Conservation (phyloP, 805 yeast species). For the Priceomyces carsonii region DNA sequence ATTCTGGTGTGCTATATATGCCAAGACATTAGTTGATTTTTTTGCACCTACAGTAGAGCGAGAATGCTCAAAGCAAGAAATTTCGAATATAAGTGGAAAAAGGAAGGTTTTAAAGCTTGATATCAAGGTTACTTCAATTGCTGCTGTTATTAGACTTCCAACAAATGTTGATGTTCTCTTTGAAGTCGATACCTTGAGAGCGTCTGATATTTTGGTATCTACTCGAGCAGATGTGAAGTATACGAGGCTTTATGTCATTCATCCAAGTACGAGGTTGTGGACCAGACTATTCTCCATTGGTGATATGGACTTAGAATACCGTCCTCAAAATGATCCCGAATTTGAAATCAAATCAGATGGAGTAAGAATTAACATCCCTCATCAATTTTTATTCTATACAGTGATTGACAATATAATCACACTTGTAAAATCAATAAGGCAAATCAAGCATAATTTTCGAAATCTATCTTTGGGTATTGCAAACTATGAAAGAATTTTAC, state of each 20-base stretch:
- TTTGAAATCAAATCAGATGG: slow-evolving; percentile 29
- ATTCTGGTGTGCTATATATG: slow-evolving; percentile 43
- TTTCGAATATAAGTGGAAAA: slow-evolving; percentile 18
- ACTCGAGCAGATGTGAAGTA: slow-evolving; percentile 34
- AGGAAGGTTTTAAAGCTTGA: slow-evolving; percentile 29
- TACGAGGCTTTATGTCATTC: slow-evolving; percentile 48
- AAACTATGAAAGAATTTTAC: slow-evolving; percentile 34
- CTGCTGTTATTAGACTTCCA: slow-evolving; percentile 46
- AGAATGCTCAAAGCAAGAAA: slow-evolving; percentile 26
- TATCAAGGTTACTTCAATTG: slow-evolving; percentile 30
- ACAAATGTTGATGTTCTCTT: slow-evolving; percentile 47
- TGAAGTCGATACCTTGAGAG: slow-evolving; percentile 39
- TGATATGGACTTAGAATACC: slow-evolving; percentile 15
- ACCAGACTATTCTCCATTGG: slow-evolving; percentile 37
- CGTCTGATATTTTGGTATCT: slow-evolving; percentile 24
- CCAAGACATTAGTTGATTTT: slow-evolving; percentile 29
- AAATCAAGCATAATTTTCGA: slow-evolving; percentile 52
- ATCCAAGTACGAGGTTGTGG: slow-evolving; percentile 50
- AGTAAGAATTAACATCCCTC: slow-evolving; percentile 63
- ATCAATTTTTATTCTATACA: slow-evolving; percentile 70
- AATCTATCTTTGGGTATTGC: slow-evolving; percentile 21
- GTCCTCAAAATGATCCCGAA: slow-evolving; percentile 12
- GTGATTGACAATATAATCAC: slow-evolving; percentile 80
- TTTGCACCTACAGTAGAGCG: slow-evolving; percentile 34
- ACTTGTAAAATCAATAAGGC: slow-evolving; percentile 63